Evolutionary conservation across 2,329 filamentous ascomycete genomes (phyloP).

Genomic region (Cladorrhinum sp.): DNA sequence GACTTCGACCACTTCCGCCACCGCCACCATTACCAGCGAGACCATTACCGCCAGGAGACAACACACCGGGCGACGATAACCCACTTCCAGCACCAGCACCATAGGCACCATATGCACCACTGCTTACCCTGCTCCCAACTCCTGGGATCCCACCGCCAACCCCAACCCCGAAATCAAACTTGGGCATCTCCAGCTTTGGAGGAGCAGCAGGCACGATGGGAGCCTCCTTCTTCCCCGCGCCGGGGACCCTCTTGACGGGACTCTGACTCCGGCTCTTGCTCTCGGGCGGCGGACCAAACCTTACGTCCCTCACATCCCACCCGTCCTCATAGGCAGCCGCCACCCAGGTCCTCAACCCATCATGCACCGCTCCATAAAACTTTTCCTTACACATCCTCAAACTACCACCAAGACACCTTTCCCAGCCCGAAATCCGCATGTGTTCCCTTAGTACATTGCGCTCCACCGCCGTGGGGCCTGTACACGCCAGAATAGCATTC

Average conservation of each 20-base stretch:
- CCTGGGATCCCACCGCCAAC: neutral
- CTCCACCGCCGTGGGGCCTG: slow-evolving; percentile 60
- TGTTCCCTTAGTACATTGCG: slow-evolving; percentile 78
- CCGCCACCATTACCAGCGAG: neutral
- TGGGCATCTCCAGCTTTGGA: slow-evolving; percentile 61
- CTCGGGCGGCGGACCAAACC: slow-evolving; percentile 62
- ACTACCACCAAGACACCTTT: slow-evolving; percentile 81
- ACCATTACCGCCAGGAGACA: neutral
- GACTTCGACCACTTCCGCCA: neutral
- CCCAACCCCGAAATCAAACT: slow-evolving; percentile 48
- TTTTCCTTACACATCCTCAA: slow-evolving; percentile 95
- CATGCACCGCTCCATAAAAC: slow-evolving; percentile 90
- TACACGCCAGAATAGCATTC: slow-evolving; percentile 83
- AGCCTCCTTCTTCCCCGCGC: slow-evolving; percentile 44
- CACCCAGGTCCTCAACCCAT: slow-evolving; percentile 85
- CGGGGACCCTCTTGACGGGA: slow-evolving; percentile 27
- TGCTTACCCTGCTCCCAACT: neutral
- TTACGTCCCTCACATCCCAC: slow-evolving; percentile 79
- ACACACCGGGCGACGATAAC: neutral
- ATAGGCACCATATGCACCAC: neutral
- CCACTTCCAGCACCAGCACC: neutral
- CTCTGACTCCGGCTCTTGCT: slow-evolving; percentile 43
- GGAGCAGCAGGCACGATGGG: slow-evolving; percentile 42
- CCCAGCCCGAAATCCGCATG: slow-evolving; percentile 80
- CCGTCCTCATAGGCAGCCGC: slow-evolving; percentile 81